phyloP scores from a whole-genome alignment of 2,329 filamentous ascomycete genomes.

The Fusarium sp. region DNA sequence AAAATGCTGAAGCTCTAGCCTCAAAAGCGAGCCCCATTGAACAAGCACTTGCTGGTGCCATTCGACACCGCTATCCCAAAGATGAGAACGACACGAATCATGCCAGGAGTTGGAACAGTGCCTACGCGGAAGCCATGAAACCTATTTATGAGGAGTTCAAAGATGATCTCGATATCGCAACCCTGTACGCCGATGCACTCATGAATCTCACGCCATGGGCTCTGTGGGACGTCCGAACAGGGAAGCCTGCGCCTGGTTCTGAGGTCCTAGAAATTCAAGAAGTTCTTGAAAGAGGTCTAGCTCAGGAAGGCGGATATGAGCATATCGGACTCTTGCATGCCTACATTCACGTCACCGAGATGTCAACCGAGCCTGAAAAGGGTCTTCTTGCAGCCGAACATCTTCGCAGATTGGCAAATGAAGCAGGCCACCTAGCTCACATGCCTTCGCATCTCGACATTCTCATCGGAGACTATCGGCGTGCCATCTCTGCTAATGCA shows the following conservation, averaged over 20 bases:
- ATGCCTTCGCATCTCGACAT: conserved; percentile 82
- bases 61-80: conserved; percentile 69
- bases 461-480: conserved; percentile 74
- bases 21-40: conserved; percentile 55
- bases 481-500: conserved; percentile 68
- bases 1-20: conserved; percentile 25
- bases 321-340: conserved; percentile 80
- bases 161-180: conserved; percentile 49
- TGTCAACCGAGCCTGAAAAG: conserved; percentile 70
- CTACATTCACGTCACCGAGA: conserved; percentile 83
- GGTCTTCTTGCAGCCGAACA: conserved; percentile 69
- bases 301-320: conserved; percentile 49
- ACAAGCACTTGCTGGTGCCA: conserved; percentile 69
- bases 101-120: conserved; percentile 53
- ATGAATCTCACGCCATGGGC: conserved; percentile 58
- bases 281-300: conserved; percentile 60
- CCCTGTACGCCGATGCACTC: conserved; percentile 50
- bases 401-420: conserved; percentile 71
- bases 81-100: conserved; percentile 53
- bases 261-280: conserved; percentile 48
- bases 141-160: conserved; percentile 47
- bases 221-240: conserved; percentile 52
- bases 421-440: conserved; percentile 74
- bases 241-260: conserved; percentile 46
- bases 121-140: conserved; percentile 47